Percentiles rank a stretch among this genome's conserved stretches.
Evolutionary conservation across 345 rosid genomes (phyloP).

Genomic region (Populus tremula): DNA sequence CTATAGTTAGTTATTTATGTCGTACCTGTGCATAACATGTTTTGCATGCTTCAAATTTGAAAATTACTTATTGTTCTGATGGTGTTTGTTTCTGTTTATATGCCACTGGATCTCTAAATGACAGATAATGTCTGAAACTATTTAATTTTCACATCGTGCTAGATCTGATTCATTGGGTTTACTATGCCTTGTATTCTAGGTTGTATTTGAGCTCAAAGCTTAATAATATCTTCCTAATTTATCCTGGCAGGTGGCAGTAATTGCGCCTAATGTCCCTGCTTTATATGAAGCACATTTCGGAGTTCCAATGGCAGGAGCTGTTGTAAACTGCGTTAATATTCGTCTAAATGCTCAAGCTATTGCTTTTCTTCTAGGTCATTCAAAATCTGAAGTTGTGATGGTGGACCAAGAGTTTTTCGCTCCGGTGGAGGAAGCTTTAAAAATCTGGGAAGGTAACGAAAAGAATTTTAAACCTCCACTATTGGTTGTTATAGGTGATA

Average conservation of each 20-base stretch:
- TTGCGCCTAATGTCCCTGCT: constrained; percentile 89
- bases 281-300: constrained; percentile 87
- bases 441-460: constrained; percentile 46
- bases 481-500: constrained; percentile 71
- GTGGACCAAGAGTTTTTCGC: constrained; percentile 85
- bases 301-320: constrained; percentile 92
- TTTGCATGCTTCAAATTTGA: not conserved
- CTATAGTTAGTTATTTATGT: not conserved
- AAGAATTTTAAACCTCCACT: constrained; percentile 53
- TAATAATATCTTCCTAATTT: not conserved
- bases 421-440: constrained; percentile 73
- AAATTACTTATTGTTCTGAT: not conserved
- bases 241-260: constrained; percentile 61
- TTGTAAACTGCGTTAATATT: constrained; percentile 65
- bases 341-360: constrained; percentile 70
- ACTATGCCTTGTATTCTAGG: not conserved
- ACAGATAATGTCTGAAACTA: not conserved
- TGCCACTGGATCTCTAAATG: not conserved
- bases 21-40: not conserved
- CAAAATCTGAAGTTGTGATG: constrained; percentile 56
- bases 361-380: constrained; percentile 82
- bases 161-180: not conserved
- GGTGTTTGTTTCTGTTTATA: not conserved
- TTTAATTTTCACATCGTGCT: not conserved
- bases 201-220: not conserved